These are phyloP conservation scores for Acephala macrosclerotiorum DNA, from an alignment of 2,329 filamentous ascomycete genomes.

Conservation along the genomic window DNA sequence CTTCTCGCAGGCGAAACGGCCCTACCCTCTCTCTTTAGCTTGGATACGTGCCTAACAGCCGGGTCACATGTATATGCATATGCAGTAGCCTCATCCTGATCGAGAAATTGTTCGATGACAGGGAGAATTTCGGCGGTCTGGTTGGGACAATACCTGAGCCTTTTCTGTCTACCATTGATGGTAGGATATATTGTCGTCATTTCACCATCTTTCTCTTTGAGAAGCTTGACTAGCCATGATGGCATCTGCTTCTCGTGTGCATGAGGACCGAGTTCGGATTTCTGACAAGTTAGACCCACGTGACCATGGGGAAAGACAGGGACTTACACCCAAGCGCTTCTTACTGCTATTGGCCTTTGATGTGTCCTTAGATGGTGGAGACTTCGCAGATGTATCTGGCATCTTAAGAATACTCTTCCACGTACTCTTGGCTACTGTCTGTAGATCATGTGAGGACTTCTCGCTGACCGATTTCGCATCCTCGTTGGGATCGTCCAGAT, in stretches of 20 bases:
- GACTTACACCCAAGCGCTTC: slow-evolving; percentile 45
- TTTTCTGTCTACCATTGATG: slow-evolving; percentile 51
- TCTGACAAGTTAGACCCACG: slow-evolving; percentile 41
- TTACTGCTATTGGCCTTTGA: slow-evolving; percentile 19
- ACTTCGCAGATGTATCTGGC: slow-evolving; percentile 33
- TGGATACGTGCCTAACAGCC: slow-evolving; percentile 79
- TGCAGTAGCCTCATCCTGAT: slow-evolving; percentile 68
- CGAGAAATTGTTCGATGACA: slow-evolving; percentile 67
- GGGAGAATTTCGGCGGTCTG: slow-evolving; percentile 63
- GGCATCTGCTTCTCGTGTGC: slow-evolving; percentile 81
- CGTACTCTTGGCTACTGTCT: slow-evolving; percentile 36
- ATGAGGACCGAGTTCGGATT: slow-evolving; percentile 72
- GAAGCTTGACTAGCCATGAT: slow-evolving; percentile 66
- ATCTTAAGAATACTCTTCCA: slow-evolving; percentile 45
- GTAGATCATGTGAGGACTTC: slow-evolving; percentile 28
- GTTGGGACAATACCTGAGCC: slow-evolving; percentile 54
- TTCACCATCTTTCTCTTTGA: slow-evolving; percentile 64
- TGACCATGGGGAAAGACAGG: slow-evolving; percentile 18
- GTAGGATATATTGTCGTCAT: slow-evolving; percentile 60
- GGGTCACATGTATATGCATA: slow-evolving; percentile 83
- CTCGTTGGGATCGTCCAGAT: slow-evolving; percentile 29
- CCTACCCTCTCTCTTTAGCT: slow-evolving; percentile 75
- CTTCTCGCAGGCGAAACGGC: neutral
- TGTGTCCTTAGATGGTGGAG: slow-evolving; percentile 4
- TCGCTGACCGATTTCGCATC: slow-evolving; percentile 19